Conservation (phyloP, 2,329 filamentous ascomycete species). For the Verticillium nubilum region DNA sequence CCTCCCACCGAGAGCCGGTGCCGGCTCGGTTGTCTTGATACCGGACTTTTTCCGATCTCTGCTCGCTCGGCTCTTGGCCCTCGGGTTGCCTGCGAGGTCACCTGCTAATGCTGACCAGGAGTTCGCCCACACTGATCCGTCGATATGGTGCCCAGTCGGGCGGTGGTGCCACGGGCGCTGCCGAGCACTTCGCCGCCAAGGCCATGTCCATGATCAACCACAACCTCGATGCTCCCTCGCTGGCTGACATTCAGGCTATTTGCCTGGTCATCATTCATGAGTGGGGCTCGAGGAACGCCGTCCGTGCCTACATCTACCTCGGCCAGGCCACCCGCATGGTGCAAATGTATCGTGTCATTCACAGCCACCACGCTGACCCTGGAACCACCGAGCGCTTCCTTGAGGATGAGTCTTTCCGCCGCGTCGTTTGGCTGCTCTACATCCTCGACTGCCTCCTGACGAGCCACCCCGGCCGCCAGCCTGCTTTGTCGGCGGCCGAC, state of each 20-base stretch:
- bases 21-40: slow-evolving; percentile 3
- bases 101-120: slow-evolving; percentile 27
- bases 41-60: background rate
- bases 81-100: background rate
- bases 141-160: slow-evolving; percentile 47
- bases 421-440: slow-evolving; percentile 58
- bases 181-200: slow-evolving; percentile 56
- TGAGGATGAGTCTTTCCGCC: slow-evolving; percentile 55
- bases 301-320: slow-evolving; percentile 58
- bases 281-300: slow-evolving; percentile 56
- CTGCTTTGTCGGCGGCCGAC: slow-evolving; percentile 49
- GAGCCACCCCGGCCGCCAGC: slow-evolving; percentile 54
- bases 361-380: slow-evolving; percentile 43
- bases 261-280: slow-evolving; percentile 58
- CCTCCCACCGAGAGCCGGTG: background rate
- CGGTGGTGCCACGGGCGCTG: slow-evolving; percentile 40
- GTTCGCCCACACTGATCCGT: slow-evolving; percentile 50
- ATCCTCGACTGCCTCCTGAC: slow-evolving; percentile 58
- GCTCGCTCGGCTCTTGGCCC: background rate
- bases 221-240: slow-evolving; percentile 52
- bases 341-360: slow-evolving; percentile 58
- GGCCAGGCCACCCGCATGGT: slow-evolving; percentile 60
- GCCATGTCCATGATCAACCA: slow-evolving; percentile 51
- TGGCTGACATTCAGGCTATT: slow-evolving; percentile 56
- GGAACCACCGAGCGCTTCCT: slow-evolving; percentile 53